phyloP scores from a whole-genome alignment of 2,329 filamentous ascomycete species.

The Diaporthe eres region DNA sequence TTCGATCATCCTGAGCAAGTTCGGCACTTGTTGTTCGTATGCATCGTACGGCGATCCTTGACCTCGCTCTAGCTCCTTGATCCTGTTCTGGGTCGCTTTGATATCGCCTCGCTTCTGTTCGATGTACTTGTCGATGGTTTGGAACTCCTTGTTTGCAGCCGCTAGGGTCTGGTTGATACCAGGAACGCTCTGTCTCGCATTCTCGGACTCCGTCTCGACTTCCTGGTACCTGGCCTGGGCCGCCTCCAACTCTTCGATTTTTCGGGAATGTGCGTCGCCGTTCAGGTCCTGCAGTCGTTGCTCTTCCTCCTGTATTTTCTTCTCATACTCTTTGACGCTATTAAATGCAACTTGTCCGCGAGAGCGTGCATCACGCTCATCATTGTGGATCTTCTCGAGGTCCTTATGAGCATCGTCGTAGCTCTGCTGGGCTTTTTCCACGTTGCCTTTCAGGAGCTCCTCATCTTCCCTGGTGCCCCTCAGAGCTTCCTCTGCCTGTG shows the following conservation, averaged over 20 bases:
- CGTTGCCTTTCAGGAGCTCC: constrained; percentile 60
- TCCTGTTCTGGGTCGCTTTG: constrained; percentile 62
- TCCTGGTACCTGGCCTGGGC: constrained; percentile 65
- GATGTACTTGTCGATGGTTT: constrained; percentile 51
- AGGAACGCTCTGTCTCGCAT: constrained; percentile 50
- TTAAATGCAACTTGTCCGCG: constrained; percentile 68
- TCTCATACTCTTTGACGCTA: constrained; percentile 60
- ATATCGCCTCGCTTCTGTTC: constrained; percentile 69
- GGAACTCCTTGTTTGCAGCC: constrained; percentile 50
- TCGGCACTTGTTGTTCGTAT: constrained; percentile 74
- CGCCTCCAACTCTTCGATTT: constrained; percentile 70
- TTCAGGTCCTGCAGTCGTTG: constrained; percentile 75
- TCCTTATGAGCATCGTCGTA: constrained; percentile 68
- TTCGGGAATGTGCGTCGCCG: constrained; percentile 77
- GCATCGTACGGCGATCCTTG: constrained; percentile 72
- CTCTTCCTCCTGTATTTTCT: constrained; percentile 68
- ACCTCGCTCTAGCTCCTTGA: constrained; percentile 68
- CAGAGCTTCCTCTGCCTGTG: constrained; percentile 62
- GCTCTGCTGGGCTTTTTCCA: constrained; percentile 63
- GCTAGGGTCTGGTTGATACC: constrained; percentile 51
- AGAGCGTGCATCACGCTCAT: constrained; percentile 76
- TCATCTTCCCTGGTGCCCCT: constrained; percentile 63
- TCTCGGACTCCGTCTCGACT: constrained; percentile 54
- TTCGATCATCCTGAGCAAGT: constrained; percentile 77
- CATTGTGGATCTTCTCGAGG: constrained; percentile 68